Evolutionary conservation across 2,329 filamentous ascomycete genomes (phyloP).

Genomic region (Venturia asperata): DNA sequence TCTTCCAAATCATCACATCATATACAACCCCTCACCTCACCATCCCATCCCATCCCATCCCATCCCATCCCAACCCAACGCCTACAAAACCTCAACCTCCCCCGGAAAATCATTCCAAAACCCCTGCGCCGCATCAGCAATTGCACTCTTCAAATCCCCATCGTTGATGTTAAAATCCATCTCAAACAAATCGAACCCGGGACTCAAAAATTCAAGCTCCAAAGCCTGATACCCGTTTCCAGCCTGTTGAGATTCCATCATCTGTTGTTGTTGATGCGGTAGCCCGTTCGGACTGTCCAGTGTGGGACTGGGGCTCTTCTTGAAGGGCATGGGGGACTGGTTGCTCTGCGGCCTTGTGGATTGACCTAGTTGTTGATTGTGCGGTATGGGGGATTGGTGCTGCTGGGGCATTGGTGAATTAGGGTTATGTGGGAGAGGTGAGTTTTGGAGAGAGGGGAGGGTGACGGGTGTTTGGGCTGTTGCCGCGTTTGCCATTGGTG

Average conservation of each 20-base stretch:
- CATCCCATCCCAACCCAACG: not conserved
- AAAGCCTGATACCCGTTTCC: not conserved
- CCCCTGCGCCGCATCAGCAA: constrained; percentile 18
- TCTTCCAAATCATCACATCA: too few relatives aligned
- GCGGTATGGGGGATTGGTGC: not conserved
- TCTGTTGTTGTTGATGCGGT: not conserved
- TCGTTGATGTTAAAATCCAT: constrained; percentile 17
- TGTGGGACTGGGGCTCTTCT: not conserved
- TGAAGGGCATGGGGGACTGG: not conserved
- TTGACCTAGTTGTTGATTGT: not conserved
- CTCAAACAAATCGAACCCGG: constrained; percentile 18
- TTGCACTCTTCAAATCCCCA: constrained; percentile 18
- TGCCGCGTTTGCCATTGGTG: not conserved
- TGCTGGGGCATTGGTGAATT: constrained; percentile 1
- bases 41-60: not conserved
- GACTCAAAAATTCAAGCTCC: not conserved
- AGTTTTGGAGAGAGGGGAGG: not conserved
- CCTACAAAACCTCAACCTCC: constrained; percentile 15
- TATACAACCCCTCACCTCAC: not conserved
- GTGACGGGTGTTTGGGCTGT: not conserved
- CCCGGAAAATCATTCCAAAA: constrained; percentile 20
- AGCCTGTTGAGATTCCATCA: not conserved
- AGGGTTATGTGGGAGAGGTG: not conserved
- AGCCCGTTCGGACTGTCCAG: not conserved
- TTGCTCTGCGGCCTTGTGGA: not conserved